phyloP scores from a whole-genome alignment of 768 basidiomycete species.

The Leucosporidium creatinivorum region DNA sequence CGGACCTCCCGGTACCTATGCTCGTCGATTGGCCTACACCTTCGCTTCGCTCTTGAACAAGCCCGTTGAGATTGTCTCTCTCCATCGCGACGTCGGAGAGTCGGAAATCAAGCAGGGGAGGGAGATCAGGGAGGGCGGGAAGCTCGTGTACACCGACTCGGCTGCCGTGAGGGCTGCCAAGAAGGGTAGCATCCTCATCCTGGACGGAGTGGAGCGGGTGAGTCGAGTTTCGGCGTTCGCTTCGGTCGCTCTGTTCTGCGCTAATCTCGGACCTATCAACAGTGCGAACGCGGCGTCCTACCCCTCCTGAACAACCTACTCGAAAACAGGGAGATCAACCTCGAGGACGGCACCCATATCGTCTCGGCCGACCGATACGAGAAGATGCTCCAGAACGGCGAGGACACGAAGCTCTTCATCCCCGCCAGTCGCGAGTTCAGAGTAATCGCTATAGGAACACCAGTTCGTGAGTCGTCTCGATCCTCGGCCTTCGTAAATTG shows the following conservation, averaged over 20 bases:
- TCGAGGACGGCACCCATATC: slow-evolving; percentile 29
- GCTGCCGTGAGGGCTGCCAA: slow-evolving; percentile 18
- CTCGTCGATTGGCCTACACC: slow-evolving; percentile 23
- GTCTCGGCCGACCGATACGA: slow-evolving; percentile 23
- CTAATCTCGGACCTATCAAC: neutral
- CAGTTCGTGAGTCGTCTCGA: slow-evolving; percentile 21
- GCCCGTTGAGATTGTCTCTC: slow-evolving; percentile 21
- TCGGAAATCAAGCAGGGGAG: slow-evolving; percentile 23
- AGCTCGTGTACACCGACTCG: slow-evolving; percentile 14
- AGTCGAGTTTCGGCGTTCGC: neutral
- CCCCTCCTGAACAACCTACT: slow-evolving; percentile 29
- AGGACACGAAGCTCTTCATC: slow-evolving; percentile 17
- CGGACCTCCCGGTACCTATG: slow-evolving; percentile 13
- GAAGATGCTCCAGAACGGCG: slow-evolving; percentile 12
- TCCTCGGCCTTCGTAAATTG: no score
- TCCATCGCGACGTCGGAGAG: slow-evolving; percentile 26
- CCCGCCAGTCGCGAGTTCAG: slow-evolving; percentile 14
- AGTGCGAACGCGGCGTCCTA: slow-evolving; percentile 25
- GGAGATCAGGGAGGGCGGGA: slow-evolving; percentile 20
- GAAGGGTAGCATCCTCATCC: slow-evolving; percentile 14
- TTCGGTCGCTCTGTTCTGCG: no score
- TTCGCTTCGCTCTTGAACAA: slow-evolving; percentile 20
- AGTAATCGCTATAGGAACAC: slow-evolving; percentile 24
- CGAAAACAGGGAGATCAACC: slow-evolving; percentile 30
- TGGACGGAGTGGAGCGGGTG: slow-evolving; percentile 28